Conservation (phyloP, 176 grass and related monocot genomes). For the Carex cristatella region DNA sequence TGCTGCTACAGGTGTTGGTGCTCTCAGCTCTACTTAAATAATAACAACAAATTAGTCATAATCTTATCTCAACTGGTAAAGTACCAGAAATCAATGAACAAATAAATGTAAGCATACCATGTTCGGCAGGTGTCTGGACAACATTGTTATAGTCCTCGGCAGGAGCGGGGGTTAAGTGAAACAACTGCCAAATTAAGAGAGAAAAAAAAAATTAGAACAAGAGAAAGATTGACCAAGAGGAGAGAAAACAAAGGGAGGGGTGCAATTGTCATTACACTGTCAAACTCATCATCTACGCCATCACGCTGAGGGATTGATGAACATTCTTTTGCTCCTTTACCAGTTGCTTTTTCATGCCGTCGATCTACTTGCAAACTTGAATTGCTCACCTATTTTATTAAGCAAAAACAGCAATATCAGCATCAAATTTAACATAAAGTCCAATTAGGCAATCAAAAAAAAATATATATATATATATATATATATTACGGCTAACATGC, state of each 20-base stretch:
- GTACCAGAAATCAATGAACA: neutral
- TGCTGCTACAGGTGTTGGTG: constrained; percentile 25
- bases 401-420: neutral
- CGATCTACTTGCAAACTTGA: neutral
- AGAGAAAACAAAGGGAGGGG: neutral
- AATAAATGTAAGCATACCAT: constrained; percentile 30
- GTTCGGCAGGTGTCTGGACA: constrained; percentile 38
- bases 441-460: neutral
- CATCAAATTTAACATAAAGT: neutral
- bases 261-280: constrained; percentile 23
- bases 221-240: neutral
- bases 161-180: constrained; percentile 24
- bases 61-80: neutral
- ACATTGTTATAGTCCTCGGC: constrained; percentile 38
- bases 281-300: constrained; percentile 45
- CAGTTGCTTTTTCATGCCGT: neutral
- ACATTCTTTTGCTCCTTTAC: constrained; percentile 22
- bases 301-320: constrained; percentile 36
- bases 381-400: neutral
- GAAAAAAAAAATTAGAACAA: neutral
- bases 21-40: constrained; percentile 29
- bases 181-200: constrained; percentile 15
- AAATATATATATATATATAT: neutral
- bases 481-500: neutral
- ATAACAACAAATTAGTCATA: neutral